Conservation (phyloP, 2,329 filamentous ascomycete species). For the Verruconis gallopava region DNA sequence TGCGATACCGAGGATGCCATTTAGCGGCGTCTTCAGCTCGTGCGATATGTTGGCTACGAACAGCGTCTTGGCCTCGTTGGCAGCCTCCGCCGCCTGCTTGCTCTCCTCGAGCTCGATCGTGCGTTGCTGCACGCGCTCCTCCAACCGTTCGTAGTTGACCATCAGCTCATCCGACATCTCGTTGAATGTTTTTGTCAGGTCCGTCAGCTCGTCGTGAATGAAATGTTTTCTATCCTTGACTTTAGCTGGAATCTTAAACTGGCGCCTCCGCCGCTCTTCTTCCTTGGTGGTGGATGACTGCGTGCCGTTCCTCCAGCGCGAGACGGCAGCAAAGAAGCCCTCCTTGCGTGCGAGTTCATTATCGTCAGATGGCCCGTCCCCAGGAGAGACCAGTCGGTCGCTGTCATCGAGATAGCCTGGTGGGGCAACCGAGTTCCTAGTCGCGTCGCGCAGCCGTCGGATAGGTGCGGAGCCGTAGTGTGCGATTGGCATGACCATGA, state of each 20-base stretch:
- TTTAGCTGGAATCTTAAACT: conserved; percentile 75
- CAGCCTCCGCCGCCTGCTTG: conserved; percentile 86
- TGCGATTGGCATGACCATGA: conserved; percentile 65
- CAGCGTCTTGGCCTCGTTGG: conserved; percentile 91
- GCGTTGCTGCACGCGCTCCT: conserved; percentile 70
- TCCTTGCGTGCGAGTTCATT: conserved; percentile 33
- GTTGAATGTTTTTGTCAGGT: conserved; percentile 76
- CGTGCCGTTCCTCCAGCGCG: conserved; percentile 17
- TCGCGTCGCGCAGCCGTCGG: conserved; percentile 59
- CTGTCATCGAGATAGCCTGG: conserved; percentile 35
- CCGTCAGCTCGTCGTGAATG: conserved; percentile 73
- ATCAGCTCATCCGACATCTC: conserved; percentile 86
- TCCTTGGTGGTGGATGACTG: conserved; percentile 19
- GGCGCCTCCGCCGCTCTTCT: conserved; percentile 31
- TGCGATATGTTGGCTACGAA: conserved; percentile 91
- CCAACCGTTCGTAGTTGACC: conserved; percentile 72
- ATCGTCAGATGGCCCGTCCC: conserved; percentile 30
- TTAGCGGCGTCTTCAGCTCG: conserved; percentile 85
- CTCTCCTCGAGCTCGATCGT: conserved; percentile 77
- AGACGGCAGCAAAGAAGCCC: conserved; percentile 28
- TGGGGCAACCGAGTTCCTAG: conserved; percentile 57
- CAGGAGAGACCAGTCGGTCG: conserved; percentile 20
- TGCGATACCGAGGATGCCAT: conserved; percentile 71
- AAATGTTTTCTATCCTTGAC: conserved; percentile 64
- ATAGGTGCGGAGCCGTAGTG: conserved; percentile 76